Evolutionary conservation across 2,329 filamentous ascomycete genomes (phyloP).

Genomic region (Phoma sp.): DNA sequence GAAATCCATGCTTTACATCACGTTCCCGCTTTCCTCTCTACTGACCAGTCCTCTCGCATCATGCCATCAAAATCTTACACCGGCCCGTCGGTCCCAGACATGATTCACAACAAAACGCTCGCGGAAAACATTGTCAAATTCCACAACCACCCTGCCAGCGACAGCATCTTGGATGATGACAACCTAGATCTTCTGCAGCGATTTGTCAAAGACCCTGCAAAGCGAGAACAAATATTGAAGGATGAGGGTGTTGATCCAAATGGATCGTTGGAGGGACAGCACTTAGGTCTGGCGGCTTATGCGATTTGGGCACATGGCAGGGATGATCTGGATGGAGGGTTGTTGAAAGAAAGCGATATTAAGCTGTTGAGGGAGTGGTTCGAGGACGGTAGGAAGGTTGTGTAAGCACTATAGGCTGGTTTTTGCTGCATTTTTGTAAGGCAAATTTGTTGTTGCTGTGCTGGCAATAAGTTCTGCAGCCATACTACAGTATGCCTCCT

Average conservation of each 20-base stretch:
- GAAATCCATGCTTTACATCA: no score
- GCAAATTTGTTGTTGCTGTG: no score
- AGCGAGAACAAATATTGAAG: background rate
- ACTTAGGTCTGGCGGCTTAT: background rate
- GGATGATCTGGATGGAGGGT: background rate
- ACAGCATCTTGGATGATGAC: slow-evolving; percentile 7
- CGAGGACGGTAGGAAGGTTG: background rate
- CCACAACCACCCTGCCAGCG: slow-evolving; percentile 12
- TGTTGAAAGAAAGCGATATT: slow-evolving; percentile 2
- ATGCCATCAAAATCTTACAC: slow-evolving; percentile 9
- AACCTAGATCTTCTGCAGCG: background rate
- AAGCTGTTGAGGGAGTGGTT: slow-evolving; percentile 11
- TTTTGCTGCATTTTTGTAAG: no score
- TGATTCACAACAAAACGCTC: slow-evolving; percentile 5
- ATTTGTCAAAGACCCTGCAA: slow-evolving; percentile 1
- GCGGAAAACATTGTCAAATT: slow-evolving; percentile 11
- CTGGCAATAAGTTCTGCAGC: no score
- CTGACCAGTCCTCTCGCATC: background rate
- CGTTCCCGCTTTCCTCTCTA: no score
- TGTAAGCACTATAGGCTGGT: no score
- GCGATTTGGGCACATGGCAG: slow-evolving; percentile 1
- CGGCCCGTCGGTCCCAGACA: slow-evolving; percentile 7
- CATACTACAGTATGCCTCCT: no score
- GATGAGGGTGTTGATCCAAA: slow-evolving; percentile 5
- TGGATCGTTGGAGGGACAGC: background rate